A percentile compares a stretch with the other conserved stretches of the same genome.
Conservation (phyloP, 768 basidiomycete species). For the Russula foetens region DNA sequence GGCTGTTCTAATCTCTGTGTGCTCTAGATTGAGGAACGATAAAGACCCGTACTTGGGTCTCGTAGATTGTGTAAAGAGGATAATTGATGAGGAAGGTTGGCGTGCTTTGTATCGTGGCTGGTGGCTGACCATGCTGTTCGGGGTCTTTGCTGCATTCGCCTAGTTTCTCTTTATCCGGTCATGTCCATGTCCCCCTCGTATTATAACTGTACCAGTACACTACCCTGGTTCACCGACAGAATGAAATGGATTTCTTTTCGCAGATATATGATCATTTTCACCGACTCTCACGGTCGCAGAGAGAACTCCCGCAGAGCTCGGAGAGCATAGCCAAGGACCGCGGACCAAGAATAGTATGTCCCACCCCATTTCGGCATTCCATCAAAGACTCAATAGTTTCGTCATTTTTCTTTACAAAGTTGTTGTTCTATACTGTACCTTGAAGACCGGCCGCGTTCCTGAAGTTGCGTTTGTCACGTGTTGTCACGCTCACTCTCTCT, state of each 20-base stretch:
- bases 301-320: not conserved
- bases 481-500: no score
- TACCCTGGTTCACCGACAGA: not conserved
- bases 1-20: slow-evolving; percentile 1
- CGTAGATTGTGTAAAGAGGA: slow-evolving; percentile 66
- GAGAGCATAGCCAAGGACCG: not conserved
- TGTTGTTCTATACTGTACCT: no score
- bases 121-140: slow-evolving; percentile 73
- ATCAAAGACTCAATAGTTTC: no score
- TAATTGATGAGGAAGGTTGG: slow-evolving; percentile 73
- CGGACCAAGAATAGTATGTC: no score
- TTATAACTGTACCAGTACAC: slow-evolving; percentile 1
- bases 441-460: no score
- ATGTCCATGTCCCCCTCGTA: not conserved
- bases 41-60: slow-evolving; percentile 73
- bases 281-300: not conserved
- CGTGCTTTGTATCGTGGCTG: slow-evolving; percentile 70
- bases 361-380: no score
- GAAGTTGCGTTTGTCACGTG: no score
- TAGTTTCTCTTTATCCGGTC: slow-evolving; percentile 12
- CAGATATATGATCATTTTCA: not conserved
- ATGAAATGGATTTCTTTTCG: not conserved
- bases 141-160: slow-evolving; percentile 43
- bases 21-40: slow-evolving; percentile 45
- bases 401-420: no score